Percentiles rank a stretch among this genome's conserved stretches.
Conservation (phyloP, 2,329 filamentous ascomycete species). For the Paramyrothecium sp. region DNA sequence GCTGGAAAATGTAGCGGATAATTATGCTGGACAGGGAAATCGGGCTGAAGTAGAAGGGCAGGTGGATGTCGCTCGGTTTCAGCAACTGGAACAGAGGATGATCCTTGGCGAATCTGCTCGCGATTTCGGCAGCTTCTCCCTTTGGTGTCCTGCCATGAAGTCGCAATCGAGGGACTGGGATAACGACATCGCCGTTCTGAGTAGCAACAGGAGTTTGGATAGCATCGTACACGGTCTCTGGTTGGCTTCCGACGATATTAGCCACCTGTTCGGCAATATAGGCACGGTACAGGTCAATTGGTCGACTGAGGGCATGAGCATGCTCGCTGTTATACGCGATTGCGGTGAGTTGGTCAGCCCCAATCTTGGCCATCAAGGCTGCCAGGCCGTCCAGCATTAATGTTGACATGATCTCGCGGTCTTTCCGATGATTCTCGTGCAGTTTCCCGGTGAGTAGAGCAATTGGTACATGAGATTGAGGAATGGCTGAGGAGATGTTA, state of each 20-base stretch:
- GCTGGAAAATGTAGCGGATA: slow-evolving; percentile 57
- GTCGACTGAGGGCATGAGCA: slow-evolving; percentile 14
- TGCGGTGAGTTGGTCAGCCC: neutral
- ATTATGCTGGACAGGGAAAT: slow-evolving; percentile 54
- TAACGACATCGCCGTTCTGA: slow-evolving; percentile 25
- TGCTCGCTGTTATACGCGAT: neutral
- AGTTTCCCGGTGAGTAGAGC: too few relatives aligned
- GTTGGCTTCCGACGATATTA: slow-evolving; percentile 15
- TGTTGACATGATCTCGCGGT: neutral
- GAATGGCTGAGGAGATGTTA: too few relatives aligned
- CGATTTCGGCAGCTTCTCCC: slow-evolving; percentile 50
- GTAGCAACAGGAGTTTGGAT: slow-evolving; percentile 21
- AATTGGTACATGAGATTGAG: too few relatives aligned
- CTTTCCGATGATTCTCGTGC: too few relatives aligned
- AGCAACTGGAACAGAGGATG: slow-evolving; percentile 50
- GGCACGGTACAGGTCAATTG: slow-evolving; percentile 26
- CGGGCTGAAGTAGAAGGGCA: slow-evolving; percentile 67
- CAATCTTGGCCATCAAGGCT: neutral
- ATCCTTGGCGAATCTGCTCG: slow-evolving; percentile 24
- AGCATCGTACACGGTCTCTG: slow-evolving; percentile 22
- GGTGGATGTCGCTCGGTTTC: slow-evolving; percentile 53
- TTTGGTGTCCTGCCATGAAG: slow-evolving; percentile 12
- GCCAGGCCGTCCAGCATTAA: neutral
- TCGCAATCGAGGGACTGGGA: slow-evolving; percentile 28
- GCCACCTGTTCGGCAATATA: slow-evolving; percentile 22